Base-by-base conservation (phyloP, 2,329 filamentous ascomycete species). In the Davidsoniella eucalypti region DNA sequence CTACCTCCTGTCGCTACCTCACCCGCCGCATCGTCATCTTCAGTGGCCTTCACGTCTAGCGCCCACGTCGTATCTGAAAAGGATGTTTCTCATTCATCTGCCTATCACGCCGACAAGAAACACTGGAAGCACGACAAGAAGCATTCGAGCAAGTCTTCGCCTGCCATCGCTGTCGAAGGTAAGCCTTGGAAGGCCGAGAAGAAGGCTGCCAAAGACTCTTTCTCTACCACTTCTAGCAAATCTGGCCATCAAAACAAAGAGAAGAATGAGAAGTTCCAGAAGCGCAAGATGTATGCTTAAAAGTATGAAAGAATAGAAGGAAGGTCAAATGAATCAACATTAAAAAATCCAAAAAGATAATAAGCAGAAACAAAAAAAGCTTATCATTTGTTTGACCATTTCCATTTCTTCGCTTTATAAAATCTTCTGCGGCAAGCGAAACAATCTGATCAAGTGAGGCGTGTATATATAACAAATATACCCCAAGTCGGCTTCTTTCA, bases 61-160 rank as follows among this genome's bases (percentile, higher is more conserved):
- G 17, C 40, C 39, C 10, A 1, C 40, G 40, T 16, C 17, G 18
- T n/a, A 10, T n/a, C 17, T 12, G 17, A 23, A 42, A 18, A 23
- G 26, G 7, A 2, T 33, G 26, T 33, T 33, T 42, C 40, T 42
- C 26, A 8, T 33, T 10, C 26, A 9, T 33, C 26, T 44, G 26
- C 21, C 12, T n/a, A 41, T 23, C 40, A 18, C 40, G 37, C 38
- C 25, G 36, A 33, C 21, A 16, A 52, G 42, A 52, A 52, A 14
- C 36, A 45, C 46, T 41, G 36, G 33, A 49, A 51, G 18, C 25
- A 44, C 4, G 44, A 43, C 36, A 23, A 50, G 23, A 37, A 50
- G 10, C 26, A 33, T 12, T 33, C 26, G 10, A 33, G 10, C 8
- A 12, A 33, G 10, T 33, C 7, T 12, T 33, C 26, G 8, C 26